Conservation (phyloP, 805 yeast species). For the Cyberlindnera sargentensis region DNA sequence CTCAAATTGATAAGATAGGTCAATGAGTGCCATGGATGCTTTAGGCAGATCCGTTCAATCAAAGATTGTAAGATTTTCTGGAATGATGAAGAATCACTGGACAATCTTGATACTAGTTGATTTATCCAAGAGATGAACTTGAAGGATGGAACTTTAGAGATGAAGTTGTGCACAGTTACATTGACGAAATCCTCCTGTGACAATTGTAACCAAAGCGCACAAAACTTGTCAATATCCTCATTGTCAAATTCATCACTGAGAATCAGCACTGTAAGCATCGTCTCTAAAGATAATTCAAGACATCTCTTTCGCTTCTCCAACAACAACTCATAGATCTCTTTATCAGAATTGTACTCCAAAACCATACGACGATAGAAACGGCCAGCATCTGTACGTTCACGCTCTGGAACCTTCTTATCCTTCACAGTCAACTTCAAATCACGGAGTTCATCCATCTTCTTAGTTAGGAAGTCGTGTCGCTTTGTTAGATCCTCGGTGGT, state of each 20-base stretch:
- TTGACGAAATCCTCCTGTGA: constrained; percentile 40
- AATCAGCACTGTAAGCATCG: constrained; percentile 50
- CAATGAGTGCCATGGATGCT: constrained; percentile 69
- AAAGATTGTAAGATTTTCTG: constrained; percentile 46
- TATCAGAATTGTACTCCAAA: constrained; percentile 43
- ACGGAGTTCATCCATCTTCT: constrained; percentile 40
- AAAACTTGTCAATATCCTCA: constrained; percentile 64
- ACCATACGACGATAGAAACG: constrained; percentile 43
- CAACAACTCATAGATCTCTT: constrained; percentile 35
- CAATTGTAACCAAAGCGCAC: constrained; percentile 77
- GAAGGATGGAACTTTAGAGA: constrained; percentile 43
- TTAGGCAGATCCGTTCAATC: constrained; percentile 38
- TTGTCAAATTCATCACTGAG: constrained; percentile 38
- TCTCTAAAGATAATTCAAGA: constrained; percentile 47
- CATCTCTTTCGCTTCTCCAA: constrained; percentile 34
- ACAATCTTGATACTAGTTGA: constrained; percentile 69
- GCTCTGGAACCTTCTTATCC: constrained; percentile 31
- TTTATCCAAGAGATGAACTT: constrained; percentile 76
- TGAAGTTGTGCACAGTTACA: constrained; percentile 28
- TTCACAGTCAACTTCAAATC: constrained; percentile 40
- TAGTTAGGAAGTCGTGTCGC: constrained; percentile 31
- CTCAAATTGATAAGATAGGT: constrained; percentile 55
- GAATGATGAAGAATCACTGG: constrained; percentile 41
- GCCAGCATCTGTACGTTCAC: constrained; percentile 47
- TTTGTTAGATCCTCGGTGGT: constrained; percentile 35